phyloP scores from a whole-genome alignment of 176 grass and related monocot genomes.

The Poa pratensis region DNA sequence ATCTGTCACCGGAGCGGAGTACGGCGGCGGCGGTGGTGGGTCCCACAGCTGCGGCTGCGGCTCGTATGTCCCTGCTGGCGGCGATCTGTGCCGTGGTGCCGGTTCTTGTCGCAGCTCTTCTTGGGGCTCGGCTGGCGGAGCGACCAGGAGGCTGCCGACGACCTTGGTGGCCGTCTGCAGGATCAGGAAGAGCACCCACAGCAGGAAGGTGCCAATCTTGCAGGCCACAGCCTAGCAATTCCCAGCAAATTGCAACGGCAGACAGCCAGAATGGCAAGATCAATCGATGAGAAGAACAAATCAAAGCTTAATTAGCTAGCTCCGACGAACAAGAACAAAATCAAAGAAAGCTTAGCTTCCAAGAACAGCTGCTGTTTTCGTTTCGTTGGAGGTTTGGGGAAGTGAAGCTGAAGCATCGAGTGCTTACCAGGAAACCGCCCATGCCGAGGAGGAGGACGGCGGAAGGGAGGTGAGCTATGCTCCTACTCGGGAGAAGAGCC shows the following conservation, averaged over 20 bases:
- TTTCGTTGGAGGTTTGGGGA: neutral
- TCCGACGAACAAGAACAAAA: slow-evolving; percentile 7
- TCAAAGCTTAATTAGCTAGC: neutral
- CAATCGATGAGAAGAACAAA: neutral
- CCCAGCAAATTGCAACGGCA: neutral
- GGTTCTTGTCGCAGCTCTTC: slow-evolving; percentile 35
- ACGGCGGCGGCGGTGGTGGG: slow-evolving; percentile 7
- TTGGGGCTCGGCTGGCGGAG: slow-evolving; percentile 23
- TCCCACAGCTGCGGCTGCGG: slow-evolving; percentile 32
- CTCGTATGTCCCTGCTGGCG: slow-evolving; percentile 46
- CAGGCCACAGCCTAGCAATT: slow-evolving; percentile 40
- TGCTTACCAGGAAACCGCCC: slow-evolving; percentile 54
- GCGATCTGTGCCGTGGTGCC: slow-evolving; percentile 31
- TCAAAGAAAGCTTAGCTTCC: slow-evolving; percentile 12
- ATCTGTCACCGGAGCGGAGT: slow-evolving; percentile 36
- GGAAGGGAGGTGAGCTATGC: slow-evolving; percentile 15
- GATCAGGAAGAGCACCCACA: slow-evolving; percentile 61
- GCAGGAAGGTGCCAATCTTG: slow-evolving; percentile 54
- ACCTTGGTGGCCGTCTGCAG: slow-evolving; percentile 60
- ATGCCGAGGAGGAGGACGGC: slow-evolving; percentile 50
- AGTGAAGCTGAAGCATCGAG: neutral
- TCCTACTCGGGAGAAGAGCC: neutral
- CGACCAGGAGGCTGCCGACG: slow-evolving; percentile 45
- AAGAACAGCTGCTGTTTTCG: neutral
- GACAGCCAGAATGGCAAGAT: slow-evolving; percentile 1